Evolutionary conservation across 148 eudicot species (phyloP).

Genomic region (Silene uniflora): DNA sequence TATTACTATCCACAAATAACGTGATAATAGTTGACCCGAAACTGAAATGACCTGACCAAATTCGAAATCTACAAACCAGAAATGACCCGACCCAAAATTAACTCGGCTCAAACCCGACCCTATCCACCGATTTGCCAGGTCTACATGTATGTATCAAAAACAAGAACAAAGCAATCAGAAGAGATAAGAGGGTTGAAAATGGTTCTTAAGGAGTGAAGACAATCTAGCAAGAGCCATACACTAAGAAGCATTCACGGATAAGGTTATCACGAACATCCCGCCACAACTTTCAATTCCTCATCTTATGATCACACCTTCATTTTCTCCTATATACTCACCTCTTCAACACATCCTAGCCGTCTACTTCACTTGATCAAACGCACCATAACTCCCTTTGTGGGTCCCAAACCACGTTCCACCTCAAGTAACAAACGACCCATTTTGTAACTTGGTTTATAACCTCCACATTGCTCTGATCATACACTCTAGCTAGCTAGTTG

Average conservation of each 20-base stretch:
- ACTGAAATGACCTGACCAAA: too few species aligned
- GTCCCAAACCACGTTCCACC: not conserved
- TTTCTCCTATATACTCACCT: too few species aligned
- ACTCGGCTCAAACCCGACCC: too few species aligned
- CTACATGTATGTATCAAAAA: too few species aligned
- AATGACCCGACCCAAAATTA: too few species aligned
- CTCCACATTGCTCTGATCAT: not conserved
- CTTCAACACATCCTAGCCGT: conserved; percentile 12
- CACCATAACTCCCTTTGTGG: not conserved
- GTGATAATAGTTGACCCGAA: too few species aligned
- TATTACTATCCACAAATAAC: too few species aligned
- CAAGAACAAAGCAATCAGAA: not conserved
- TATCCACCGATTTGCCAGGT: too few species aligned
- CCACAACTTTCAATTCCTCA: conserved; percentile 14
- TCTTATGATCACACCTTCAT: too few species aligned
- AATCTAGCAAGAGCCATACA: conserved; percentile 14
- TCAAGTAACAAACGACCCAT: not conserved
- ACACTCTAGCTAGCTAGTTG: not conserved
- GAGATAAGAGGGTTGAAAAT: conserved; percentile 15
- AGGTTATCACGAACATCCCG: conserved; percentile 26
- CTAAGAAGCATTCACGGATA: conserved; percentile 15
- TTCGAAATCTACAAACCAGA: too few species aligned
- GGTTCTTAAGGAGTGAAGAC: not conserved
- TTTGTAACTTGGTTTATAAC: not conserved
- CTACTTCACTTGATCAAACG: not conserved